Evolutionary conservation across 345 rosid species (phyloP).

Genomic region (Crucihimalaya himalaica): DNA sequence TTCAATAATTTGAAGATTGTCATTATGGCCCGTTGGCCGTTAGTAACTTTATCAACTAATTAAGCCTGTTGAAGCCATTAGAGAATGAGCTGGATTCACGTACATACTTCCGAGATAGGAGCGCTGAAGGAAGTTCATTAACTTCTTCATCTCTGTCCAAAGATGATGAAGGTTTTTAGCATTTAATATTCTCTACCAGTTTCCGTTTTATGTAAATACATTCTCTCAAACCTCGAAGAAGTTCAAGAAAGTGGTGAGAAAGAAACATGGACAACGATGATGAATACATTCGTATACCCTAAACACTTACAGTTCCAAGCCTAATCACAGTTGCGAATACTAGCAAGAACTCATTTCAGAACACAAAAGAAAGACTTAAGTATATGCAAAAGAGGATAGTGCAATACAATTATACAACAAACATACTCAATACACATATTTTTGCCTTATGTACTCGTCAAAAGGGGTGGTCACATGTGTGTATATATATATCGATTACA

Average conservation of each 20-base stretch:
- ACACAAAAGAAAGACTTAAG: neutral
- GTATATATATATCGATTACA: constrained; percentile 27
- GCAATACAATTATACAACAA: constrained; percentile 32
- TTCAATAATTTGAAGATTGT: neutral
- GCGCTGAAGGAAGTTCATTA: neutral
- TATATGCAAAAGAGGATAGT: constrained; percentile 5
- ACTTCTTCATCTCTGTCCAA: neutral
- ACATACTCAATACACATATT: constrained; percentile 18
- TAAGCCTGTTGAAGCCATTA: neutral
- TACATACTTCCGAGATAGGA: neutral
- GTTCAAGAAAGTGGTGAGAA: neutral
- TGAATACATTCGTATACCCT: neutral
- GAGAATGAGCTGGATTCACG: neutral
- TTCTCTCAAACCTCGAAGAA: neutral
- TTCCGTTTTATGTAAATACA: neutral
- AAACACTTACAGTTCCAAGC: neutral
- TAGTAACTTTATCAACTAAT: neutral
- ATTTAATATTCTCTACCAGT: neutral
- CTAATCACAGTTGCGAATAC: neutral
- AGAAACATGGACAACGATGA: neutral
- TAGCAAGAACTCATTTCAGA: neutral
- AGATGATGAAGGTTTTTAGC: neutral
- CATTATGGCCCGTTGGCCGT: neutral
- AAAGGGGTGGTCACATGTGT: constrained; percentile 28
- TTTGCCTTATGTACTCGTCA: constrained; percentile 32